Conservation (phyloP, 352 stramenopile genomes). For the Pythium guiyangense region DNA sequence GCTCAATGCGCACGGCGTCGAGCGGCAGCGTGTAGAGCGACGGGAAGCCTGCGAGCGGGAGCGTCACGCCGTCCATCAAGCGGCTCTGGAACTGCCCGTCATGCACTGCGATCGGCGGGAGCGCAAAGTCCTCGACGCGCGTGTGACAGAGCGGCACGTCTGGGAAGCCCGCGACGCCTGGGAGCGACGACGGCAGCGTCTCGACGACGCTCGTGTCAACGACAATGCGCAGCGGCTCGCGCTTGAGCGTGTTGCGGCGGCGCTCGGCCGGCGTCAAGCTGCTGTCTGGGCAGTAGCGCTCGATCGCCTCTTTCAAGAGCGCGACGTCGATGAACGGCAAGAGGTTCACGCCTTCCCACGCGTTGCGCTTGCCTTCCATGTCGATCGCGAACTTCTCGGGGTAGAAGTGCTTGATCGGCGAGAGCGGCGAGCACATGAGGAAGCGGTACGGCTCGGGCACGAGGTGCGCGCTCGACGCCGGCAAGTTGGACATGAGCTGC, state of each 20-base stretch:
- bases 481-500: conserved; percentile 97
- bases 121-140: conserved; percentile 42
- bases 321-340: conserved; percentile 98
- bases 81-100: conserved; percentile 67
- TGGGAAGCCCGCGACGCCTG: conserved; percentile 51
- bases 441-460: conserved; percentile 91
- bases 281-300: conserved; percentile 86
- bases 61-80: conserved; percentile 63
- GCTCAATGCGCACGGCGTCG: conserved; percentile 48
- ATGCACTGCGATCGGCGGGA: conserved; percentile 39
- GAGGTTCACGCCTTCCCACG: conserved; percentile 99
- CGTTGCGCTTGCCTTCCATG: conserved; percentile 91
- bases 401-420: conserved; percentile 96
- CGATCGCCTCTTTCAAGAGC: conserved; percentile 90
- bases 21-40: conserved; percentile 64
- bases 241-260: conserved; percentile 83
- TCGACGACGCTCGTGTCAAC: conserved; percentile 76
- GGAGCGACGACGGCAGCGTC: conserved; percentile 62
- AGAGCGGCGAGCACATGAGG: conserved; percentile 95
- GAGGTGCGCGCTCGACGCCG: conserved; percentile 92
- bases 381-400: conserved; percentile 80
- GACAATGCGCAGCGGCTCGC: conserved; percentile 74
- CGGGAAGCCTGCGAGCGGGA: conserved; percentile 75
- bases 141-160: conserved; percentile 68
- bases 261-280: conserved; percentile 90